Conservation (phyloP, 1,284 basidiomycete species). For the Moesziomyces parantarcticus region DNA sequence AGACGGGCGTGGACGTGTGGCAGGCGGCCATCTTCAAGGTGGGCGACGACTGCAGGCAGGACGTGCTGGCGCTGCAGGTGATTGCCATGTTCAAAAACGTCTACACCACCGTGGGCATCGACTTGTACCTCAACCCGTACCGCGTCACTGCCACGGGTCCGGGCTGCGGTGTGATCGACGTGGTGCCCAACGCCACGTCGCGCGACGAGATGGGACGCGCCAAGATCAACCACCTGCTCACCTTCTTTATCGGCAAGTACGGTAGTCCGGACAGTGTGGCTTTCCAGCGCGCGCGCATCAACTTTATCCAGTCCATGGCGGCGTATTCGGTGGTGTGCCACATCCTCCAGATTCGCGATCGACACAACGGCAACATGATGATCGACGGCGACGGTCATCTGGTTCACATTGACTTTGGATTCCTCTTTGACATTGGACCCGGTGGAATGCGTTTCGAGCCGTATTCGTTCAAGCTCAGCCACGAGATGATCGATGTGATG, state of each 20-base stretch:
- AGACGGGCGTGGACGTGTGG: conserved; percentile 77
- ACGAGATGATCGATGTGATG: conserved; percentile 98
- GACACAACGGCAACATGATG: conserved; percentile 99
- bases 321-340: conserved; percentile 99
- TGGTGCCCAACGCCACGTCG: conserved; percentile 96
- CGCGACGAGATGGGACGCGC: conserved; percentile 99
- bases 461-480: conserved; percentile 93
- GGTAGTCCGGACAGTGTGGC: conserved; percentile 86
- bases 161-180: conserved; percentile 98
- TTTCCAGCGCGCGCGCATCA: conserved; percentile 92
- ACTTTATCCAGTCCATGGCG: conserved; percentile 99
- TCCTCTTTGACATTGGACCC: conserved; percentile 90
- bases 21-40: conserved; percentile 99
- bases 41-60: conserved; percentile 98
- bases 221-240: conserved; percentile 93
- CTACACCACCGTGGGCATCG: conserved; percentile 85
- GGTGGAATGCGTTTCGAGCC: conserved; percentile 67
- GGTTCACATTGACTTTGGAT: conserved; percentile 96
- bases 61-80: conserved; percentile 92
- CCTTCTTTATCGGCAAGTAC: conserved; percentile 95
- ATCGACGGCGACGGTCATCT: conserved; percentile 96
- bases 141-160: conserved; percentile 96
- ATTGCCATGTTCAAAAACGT: conserved; percentile 99
- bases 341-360: conserved; percentile 95
- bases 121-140: conserved; percentile 93